phyloP scores from a whole-genome alignment of 2,329 filamentous ascomycete species.

The Calonectria pseudoturangicola region DNA sequence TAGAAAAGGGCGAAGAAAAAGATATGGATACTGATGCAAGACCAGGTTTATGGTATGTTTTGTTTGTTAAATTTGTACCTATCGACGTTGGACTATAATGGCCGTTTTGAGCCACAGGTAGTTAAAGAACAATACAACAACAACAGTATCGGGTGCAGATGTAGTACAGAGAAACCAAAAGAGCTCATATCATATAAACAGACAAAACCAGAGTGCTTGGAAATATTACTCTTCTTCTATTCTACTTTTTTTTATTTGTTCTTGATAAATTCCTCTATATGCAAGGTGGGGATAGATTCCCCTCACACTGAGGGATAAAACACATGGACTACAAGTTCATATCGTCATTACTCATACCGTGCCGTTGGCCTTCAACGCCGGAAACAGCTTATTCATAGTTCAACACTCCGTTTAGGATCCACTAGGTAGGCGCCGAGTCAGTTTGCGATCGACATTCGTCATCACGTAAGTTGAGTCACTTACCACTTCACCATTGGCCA shows the following conservation, averaged over 20 bases:
- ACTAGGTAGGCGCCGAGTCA: conserved; percentile 61
- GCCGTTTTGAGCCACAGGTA: no score
- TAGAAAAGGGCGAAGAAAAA: no score
- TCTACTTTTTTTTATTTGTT: not conserved
- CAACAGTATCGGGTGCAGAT: no score
- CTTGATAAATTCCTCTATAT: not conserved
- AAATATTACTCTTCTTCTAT: no score
- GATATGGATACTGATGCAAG: no score
- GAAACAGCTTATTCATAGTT: conserved; percentile 61
- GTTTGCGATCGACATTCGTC: conserved; percentile 23
- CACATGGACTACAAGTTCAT: conserved; percentile 16
- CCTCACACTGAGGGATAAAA: not conserved
- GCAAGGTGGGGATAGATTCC: not conserved
- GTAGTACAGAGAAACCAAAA: no score
- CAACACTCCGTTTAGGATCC: conserved; percentile 77
- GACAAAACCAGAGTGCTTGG: no score
- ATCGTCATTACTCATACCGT: conserved; percentile 38
- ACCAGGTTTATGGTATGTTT: no score
- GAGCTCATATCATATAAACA: no score
- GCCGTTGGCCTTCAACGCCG: not conserved
- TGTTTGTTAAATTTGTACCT: no score
- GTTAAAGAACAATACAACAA: no score
- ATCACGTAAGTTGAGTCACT: conserved; percentile 50
- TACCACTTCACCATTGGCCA: conserved; percentile 89
- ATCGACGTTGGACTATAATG: no score